A percentile compares a stretch with the other conserved stretches of the same genome.
These are phyloP conservation scores for Macrocybe sp. DNA, from an alignment of 1,284 basidiomycete genomes.

Conservation along the genomic window DNA sequence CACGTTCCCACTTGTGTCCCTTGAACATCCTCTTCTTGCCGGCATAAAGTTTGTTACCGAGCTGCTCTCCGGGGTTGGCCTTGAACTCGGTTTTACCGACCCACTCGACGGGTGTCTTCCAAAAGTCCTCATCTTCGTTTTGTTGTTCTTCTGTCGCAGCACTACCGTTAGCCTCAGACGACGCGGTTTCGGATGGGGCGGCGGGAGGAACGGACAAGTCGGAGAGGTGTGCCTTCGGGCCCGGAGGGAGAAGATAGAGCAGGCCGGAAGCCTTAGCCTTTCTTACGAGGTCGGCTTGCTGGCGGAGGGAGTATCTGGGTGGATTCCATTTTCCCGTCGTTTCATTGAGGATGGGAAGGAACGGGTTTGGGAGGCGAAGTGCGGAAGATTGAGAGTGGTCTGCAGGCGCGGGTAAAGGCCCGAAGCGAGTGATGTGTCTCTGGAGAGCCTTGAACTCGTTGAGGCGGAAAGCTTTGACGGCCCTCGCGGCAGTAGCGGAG, in stretches of 20 bases:
- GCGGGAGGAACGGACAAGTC: neutral
- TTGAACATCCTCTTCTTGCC: conserved; percentile 81
- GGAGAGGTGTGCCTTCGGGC: conserved; percentile 42
- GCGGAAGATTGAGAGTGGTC: conserved; percentile 24
- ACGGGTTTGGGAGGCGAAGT: conserved; percentile 54
- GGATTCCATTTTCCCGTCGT: conserved; percentile 62
- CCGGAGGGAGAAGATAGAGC: conserved; percentile 57
- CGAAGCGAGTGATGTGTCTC: conserved; percentile 27
- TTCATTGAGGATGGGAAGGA: conserved; percentile 56
- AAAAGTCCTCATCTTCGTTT: conserved; percentile 17
- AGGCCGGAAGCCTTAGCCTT: conserved; percentile 49
- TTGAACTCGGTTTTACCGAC: conserved; percentile 47
- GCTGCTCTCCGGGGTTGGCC: conserved; percentile 41
- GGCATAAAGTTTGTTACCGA: conserved; percentile 62
- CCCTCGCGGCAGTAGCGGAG: conserved; percentile 23
- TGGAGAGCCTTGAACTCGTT: conserved; percentile 34
- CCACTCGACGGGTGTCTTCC: conserved; percentile 49
- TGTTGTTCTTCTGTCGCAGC: neutral
- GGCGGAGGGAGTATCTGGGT: conserved; percentile 64
- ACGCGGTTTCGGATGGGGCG: conserved; percentile 1
- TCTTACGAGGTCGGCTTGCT: conserved; percentile 75
- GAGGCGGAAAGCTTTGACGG: conserved; percentile 41
- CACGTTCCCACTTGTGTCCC: conserved; percentile 77
- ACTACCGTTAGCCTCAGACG: neutral
- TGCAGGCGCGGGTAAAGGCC: conserved; percentile 25